Evolutionary conservation across 371 early-diverging fungal genomes (phyloP), one percentile per base, ranked within the genome.

Genomic region (Rhizopus arrhizus): DNA sequence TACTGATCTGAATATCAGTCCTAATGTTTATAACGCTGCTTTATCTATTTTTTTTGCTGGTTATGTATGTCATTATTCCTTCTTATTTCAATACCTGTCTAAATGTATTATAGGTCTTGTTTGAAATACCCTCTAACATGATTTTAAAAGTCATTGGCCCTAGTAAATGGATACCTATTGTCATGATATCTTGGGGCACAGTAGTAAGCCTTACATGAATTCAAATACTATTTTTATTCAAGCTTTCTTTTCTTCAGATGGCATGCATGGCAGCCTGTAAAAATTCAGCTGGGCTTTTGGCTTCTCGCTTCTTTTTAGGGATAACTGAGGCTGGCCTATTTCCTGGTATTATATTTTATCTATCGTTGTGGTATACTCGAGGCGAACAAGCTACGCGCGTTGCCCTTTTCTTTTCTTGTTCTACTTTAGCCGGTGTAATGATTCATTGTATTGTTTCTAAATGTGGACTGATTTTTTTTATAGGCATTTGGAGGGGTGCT

Each of bases 81-180:
- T 53, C 2, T 22, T 22, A 22, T 22, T 11, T 36, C 41, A 13
- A 45, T 33, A 16, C 36, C 8, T 38, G 13, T 22, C 42, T 59
- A 13, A 15, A 15, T 16, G 45, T 28, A 22, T 15, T 64, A 38
- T 72, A 84, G 81, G 73, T 87, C 50, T 41, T 88, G 33, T 83
- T 85, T 57, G 91, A 91, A 63, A 70, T 88, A 28, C 89, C 91
- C 5, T 88, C 88, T 47, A 91, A 91, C 65, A 69, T 91, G 56
- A 60, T 89, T 69, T 75, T 88, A 46, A 88, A 91, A 52, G 70
- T 62, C 4, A 59, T 89, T 43, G 83, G 86, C 7, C 85, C 91
- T 7, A 78, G 80, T 16, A 58, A 65, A 34, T 89, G 91, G 94
- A 85, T 95, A 47, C 85, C 91, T 4, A 70, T 85, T 13, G 77